phyloP scores from a whole-genome alignment of 805 yeast genomes.

The Lachancea fermentati region DNA sequence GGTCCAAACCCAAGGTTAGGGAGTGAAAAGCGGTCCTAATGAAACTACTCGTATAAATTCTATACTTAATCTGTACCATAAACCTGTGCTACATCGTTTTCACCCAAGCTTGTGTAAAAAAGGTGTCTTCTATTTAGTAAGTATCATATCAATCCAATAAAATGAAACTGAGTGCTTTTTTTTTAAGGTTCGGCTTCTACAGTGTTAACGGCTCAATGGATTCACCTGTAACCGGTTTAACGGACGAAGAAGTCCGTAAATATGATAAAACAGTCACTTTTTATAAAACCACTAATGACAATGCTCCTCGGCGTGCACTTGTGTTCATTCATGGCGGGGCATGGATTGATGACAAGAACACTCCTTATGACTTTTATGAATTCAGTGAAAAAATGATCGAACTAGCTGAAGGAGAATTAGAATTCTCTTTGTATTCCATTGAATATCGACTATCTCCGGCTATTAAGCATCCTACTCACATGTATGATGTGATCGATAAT shows the following conservation, averaged over 20 bases:
- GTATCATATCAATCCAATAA: too few relatives aligned
- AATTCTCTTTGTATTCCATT: slow-evolving; percentile 28
- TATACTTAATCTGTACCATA: neutral
- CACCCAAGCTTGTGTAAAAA: neutral
- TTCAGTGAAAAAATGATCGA: slow-evolving; percentile 21
- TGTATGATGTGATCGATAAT: slow-evolving; percentile 48
- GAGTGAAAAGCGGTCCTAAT: slow-evolving; percentile 1
- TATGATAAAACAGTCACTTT: slow-evolving; percentile 14
- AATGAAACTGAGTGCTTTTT: too few relatives aligned
- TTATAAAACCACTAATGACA: neutral
- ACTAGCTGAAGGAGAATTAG: slow-evolving; percentile 10
- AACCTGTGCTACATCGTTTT: neutral
- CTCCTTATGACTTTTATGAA: slow-evolving; percentile 47
- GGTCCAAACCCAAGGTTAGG: slow-evolving; percentile 43
- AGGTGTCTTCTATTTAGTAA: too few relatives aligned
- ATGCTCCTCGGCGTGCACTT: slow-evolving; percentile 24
- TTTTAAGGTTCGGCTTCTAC: too few relatives aligned
- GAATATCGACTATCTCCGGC: slow-evolving; percentile 68
- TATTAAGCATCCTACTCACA: slow-evolving; percentile 54
- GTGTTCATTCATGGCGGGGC: slow-evolving; percentile 85
- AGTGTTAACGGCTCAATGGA: too few relatives aligned
- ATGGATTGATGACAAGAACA: slow-evolving; percentile 69
- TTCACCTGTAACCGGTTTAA: neutral
- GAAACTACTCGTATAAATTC: neutral
- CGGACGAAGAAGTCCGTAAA: neutral